Evolutionary conservation across 768 basidiomycete species (phyloP).

Genomic region (Auricularia sp.): DNA sequence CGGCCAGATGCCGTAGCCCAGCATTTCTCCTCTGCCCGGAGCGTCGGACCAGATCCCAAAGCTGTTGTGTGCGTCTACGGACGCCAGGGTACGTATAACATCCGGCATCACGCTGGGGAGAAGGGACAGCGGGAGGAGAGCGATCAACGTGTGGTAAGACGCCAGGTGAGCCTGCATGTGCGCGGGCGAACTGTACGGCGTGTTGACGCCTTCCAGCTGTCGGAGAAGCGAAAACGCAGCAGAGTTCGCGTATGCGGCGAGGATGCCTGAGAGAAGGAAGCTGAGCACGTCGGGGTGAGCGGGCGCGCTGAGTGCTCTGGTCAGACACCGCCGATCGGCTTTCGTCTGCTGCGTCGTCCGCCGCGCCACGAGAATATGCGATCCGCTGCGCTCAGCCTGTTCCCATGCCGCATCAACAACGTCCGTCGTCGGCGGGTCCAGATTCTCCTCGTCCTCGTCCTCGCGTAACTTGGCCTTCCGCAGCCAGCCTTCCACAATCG

Average conservation of each 20-base stretch:
- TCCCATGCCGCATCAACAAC: neutral
- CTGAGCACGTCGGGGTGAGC: neutral
- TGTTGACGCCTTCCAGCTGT: neutral
- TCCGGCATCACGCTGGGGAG: neutral
- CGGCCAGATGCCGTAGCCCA: slow-evolving; percentile 14
- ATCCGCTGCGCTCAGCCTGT: neutral
- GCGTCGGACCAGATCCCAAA: slow-evolving; percentile 12
- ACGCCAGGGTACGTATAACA: neutral
- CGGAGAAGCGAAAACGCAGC: neutral
- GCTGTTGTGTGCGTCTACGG: slow-evolving; percentile 11
- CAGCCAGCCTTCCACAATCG: neutral
- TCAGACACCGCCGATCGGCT: neutral
- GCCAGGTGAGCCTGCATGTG: neutral
- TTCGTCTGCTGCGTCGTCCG: neutral
- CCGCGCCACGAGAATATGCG: neutral
- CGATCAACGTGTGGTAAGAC: neutral
- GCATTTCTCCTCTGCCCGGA: slow-evolving; percentile 9
- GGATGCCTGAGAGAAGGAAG: neutral
- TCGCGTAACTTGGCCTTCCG: neutral
- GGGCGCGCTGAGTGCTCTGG: neutral
- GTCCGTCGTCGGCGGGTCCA: neutral
- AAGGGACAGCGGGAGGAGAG: neutral
- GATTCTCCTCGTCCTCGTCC: neutral
- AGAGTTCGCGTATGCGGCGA: neutral
- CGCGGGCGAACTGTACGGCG: neutral